Base-by-base conservation (phyloP, 495 filamentous ascomycete species). In the Penicillium daleae region DNA sequence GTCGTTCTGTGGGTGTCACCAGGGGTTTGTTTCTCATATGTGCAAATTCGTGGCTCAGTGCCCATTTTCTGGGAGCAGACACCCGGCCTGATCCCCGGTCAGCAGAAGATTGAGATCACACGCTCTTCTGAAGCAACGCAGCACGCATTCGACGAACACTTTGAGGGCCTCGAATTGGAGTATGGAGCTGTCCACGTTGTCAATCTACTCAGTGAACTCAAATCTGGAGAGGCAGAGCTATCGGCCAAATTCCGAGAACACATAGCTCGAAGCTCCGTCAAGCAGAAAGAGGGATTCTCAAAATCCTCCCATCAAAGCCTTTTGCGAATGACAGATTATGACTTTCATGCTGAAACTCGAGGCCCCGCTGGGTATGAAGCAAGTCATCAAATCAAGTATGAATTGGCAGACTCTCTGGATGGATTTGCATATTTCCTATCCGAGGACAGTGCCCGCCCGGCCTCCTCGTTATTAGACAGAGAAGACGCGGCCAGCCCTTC, bases 61-160 rank as follows among this genome's bases (percentile, higher is more conserved):
- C 95, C 95, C 0, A 83, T 98, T 6, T 99, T 99, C 73, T 99
- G 95, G 95, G 95, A 99, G 74, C 96, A 98, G 72, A 83, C 88
- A 48, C 83, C 92, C 4, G 93, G 92, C 13, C 83, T 98, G 27
- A 78, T 98, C 44, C 96, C 95, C 3, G 90, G 90, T 12, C 94
- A 98, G 70, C 96, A 98, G 68, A 98, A 97, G 69, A 96, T 98
- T 39, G 87, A 90, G 57, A 85, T 97, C 48, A 96, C 94, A 24
- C 84, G 95, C 37, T 97, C 92, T 21, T 81, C 85, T 17, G 93
- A 98, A 74, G 96, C 94, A 27, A 96, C 93, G 2, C 92, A 96
- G 65, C 93, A 94, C 60, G 94, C 95, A 19, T 99, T 99, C 67
- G 88, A 97, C 74, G 93, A 91, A 70, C 95, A 99, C 71, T 94